Evolutionary conservation across 192 early-diverging fungal genomes (phyloP), one percentile per base, ranked within the genome.

Genomic region (Geranomyces michiganensis): DNA sequence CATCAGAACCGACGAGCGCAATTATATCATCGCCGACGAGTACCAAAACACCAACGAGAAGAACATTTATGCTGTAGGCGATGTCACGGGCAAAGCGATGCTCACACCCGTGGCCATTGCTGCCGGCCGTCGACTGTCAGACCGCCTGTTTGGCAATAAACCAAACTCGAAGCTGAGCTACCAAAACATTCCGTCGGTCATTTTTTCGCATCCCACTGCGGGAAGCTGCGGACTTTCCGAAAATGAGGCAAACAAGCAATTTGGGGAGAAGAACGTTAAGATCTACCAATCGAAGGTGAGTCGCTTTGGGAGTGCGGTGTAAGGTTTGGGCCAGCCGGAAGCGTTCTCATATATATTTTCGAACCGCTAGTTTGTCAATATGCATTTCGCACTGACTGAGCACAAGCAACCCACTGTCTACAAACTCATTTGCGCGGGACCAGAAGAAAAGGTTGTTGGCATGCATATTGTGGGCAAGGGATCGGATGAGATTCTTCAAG

Each of bases 21-120:
- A 94, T 1, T 90, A 89, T 75, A 90, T 99, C 73, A 70, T 81
- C 30, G 88, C 85, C 19, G 91, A 99, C 76, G 92, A 94, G 71
- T 98, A 82, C 80, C 96, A 98, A 78, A 85, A 92, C 66, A 98
- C 95, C 9, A 75, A 55, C 47, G 75, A 76, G 6, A 75, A 81
- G 30, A 87, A 89, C 33, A 77, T 99, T 13, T 93, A 89, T 78
- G 91, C 94, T n/a, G 82, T 99, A 7, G 97, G 97, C 46, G 97
- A 99, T 78, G 93, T 96, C 36, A 93, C 89, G 76, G 97, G 97
- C 62, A 80, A 89, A 70, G 89, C 89, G 29, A 90, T 94, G 85
- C 85, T 99, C 61, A 99, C 97, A 94, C 33, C 71, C 71, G 97
- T 96, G 29, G 97, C 97, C 21, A 98, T 99, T 76, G 94, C 94